Evolutionary conservation across 208 protist genomes (phyloP).

Genomic region (Crithidia bombi): DNA sequence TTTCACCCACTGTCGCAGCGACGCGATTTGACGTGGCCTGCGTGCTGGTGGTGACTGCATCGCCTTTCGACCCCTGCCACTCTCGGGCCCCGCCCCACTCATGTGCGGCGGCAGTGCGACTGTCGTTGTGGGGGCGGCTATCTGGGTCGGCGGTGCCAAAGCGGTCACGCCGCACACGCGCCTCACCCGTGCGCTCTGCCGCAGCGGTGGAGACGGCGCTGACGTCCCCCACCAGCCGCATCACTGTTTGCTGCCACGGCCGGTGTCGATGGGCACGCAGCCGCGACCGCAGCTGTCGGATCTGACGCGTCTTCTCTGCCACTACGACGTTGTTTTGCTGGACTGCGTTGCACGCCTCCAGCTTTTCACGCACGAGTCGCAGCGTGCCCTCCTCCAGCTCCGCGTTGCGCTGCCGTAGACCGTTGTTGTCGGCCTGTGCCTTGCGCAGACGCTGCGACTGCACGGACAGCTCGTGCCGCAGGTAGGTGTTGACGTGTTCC

Average conservation of each 20-base stretch:
- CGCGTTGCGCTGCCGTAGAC: conserved; percentile 58
- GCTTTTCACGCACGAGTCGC: conserved; percentile 60
- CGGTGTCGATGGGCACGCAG: conserved; percentile 79
- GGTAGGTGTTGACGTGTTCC: conserved; percentile 75
- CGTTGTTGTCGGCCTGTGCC: conserved; percentile 62
- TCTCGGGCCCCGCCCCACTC: not conserved
- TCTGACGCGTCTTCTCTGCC: conserved; percentile 52
- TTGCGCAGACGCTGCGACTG: conserved; percentile 66
- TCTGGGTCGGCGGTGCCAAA: conserved; percentile 20
- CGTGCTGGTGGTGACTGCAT: not conserved
- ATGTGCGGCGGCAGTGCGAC: not conserved
- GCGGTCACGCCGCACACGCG: conserved; percentile 42
- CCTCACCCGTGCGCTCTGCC: conserved; percentile 63
- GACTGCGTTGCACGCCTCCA: conserved; percentile 72
- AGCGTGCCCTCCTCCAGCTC: conserved; percentile 58
- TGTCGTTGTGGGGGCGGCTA: conserved; percentile 4
- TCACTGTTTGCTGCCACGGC: conserved; percentile 75
- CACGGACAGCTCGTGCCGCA: conserved; percentile 77
- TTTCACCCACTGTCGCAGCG: not conserved
- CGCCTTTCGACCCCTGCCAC: too few relatives aligned
- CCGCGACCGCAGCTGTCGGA: conserved; percentile 78
- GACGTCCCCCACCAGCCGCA: conserved; percentile 79
- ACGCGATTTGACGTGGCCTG: not conserved
- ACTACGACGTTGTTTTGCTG: conserved; percentile 80
- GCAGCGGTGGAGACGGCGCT: conserved; percentile 65